phyloP scores from a whole-genome alignment of 169 alveolate species.

The Plasmodium gonderi region DNA sequence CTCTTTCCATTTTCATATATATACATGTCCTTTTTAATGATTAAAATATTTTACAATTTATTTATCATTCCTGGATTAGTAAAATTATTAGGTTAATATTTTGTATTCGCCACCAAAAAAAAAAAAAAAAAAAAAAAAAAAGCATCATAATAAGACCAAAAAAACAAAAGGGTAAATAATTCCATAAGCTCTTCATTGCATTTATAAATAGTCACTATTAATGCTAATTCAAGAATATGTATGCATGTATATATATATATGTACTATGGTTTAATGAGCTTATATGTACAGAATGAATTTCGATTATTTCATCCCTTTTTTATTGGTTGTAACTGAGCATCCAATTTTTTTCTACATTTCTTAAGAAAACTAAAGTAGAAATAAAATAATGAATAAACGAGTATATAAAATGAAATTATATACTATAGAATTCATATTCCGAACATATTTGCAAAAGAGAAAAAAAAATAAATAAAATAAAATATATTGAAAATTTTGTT shows the following conservation, averaged over 20 bases:
- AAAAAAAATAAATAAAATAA: not conserved
- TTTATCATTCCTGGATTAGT: too few relatives aligned
- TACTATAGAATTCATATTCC: not conserved
- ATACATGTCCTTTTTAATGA: too few relatives aligned
- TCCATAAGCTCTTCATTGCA: not conserved
- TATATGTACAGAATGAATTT: not conserved
- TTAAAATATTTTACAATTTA: not conserved
- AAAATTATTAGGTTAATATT: not conserved
- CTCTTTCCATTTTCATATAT: not conserved
- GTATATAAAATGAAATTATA: not conserved
- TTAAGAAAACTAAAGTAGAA: not conserved
- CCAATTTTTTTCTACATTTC: not conserved
- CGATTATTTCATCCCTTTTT: not conserved
- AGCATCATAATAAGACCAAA: too few relatives aligned
- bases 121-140: not conserved
- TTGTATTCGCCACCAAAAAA: not conserved
- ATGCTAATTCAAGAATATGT: not conserved
- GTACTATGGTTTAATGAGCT: not conserved
- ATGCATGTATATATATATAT: not conserved
- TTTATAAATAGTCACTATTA: not conserved
- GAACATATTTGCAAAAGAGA: not conserved
- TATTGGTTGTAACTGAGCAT: not conserved
- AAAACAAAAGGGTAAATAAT: not conserved
- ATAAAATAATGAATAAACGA: not conserved
- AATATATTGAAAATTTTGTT: not conserved